Evolutionary conservation across 805 yeast species (phyloP), one percentile per base, ranked within the genome.

Genomic region (Isabelozyma pseudorhagii): DNA sequence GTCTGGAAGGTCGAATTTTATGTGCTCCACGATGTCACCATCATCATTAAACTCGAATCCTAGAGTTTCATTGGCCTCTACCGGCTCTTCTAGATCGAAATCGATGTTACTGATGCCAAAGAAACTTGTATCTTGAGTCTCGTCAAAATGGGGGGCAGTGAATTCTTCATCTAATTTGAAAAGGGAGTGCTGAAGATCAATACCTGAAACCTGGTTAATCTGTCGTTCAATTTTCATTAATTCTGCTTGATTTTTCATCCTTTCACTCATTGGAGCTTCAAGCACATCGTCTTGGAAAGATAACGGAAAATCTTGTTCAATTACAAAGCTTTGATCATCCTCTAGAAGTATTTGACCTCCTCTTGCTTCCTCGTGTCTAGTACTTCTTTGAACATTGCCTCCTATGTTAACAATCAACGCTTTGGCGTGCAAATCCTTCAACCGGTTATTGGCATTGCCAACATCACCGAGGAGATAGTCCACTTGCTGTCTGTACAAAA

Each of bases 401-500:
- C 27, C 41, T 18, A 41, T 13, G 28, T 18, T 41, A 31, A 29
- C 47, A 38, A 52, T 38, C 18, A 49, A 45, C 31, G 50, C 38
- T 42, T 49, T 38, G 42, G 10, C 4, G 36, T 31, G 36, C 4
- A 31, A 10, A 10, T 31, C 36, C n/a, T 31, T 45, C 14, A 58
- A 46, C 36, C 60, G 50, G 21, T 54, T 51, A 29, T 44, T 50
- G 4, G 56, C 45, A 9, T 50, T 25, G 1, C 54, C 51, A 2
- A 67, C 46, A 47, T 74, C 78, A 17, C 56, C 57, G n/a, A 69
- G 71, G 53, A 78, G 72, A 54, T 74, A 75, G 3, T 73, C 74
- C 0, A 78, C 72, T 58, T 83, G 79, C 27, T 77, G 75, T 49
- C 71, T 78, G 58, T 78, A 79, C 27, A 75, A 67, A 42, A 82